These are phyloP conservation scores for Epichloe coenophiala DNA, from an alignment of 2,329 filamentous ascomycete genomes.

Conservation along the genomic window DNA sequence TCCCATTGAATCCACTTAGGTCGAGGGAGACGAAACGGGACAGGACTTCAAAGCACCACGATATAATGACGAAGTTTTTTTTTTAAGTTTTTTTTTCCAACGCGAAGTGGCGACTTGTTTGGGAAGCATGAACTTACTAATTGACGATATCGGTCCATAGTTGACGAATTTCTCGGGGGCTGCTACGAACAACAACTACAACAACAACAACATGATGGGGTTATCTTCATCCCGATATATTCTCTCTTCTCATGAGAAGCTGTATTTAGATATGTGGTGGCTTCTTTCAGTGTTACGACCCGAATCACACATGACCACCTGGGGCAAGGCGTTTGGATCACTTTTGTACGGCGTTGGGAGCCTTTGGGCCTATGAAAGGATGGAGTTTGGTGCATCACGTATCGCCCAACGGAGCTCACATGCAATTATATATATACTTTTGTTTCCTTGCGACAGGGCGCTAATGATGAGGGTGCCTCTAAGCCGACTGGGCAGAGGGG, in stretches of 20 bases:
- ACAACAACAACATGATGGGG: not conserved
- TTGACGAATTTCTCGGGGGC: not conserved
- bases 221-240: not conserved
- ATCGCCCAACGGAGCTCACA: not conserved
- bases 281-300: not conserved
- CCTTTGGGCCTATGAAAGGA: not conserved
- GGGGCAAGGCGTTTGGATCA: slow-evolving; percentile 6
- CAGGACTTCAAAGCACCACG: not conserved
- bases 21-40: not conserved
- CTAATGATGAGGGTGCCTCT: not conserved
- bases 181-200: not conserved
- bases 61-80: not conserved
- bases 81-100: not conserved
- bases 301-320: not conserved
- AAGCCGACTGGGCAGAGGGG: not conserved
- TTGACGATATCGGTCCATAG: not conserved
- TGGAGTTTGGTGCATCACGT: not conserved
- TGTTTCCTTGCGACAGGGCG: not conserved
- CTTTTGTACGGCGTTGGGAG: slow-evolving; percentile 2
- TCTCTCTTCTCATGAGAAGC: not conserved
- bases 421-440: not conserved
- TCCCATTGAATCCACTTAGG: not conserved
- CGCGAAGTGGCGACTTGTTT: not conserved
- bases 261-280: not conserved
- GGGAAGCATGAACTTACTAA: not conserved